A percentile compares a stretch with the other conserved stretches of the same genome.
phyloP scores from a whole-genome alignment of 139 green algal species.

The Coccomyxa sp. region DNA sequence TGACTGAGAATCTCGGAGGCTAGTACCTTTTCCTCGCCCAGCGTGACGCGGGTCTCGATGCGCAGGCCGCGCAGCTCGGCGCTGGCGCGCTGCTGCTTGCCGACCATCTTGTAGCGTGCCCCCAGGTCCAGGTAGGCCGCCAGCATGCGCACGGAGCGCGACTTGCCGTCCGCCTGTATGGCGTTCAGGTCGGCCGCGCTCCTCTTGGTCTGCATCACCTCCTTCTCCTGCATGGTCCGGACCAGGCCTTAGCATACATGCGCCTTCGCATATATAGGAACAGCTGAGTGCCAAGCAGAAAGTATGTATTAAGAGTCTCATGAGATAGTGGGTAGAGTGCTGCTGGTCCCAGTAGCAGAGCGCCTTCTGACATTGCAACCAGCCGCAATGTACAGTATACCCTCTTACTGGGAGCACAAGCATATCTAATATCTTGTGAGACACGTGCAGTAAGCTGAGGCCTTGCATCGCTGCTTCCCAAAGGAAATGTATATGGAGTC shows the following conservation, averaged over 20 bases:
- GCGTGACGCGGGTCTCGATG: conserved; percentile 26
- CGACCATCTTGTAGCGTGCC: conserved; percentile 20
- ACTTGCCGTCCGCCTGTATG: neutral
- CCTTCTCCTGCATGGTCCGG: neutral
- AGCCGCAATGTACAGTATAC: no score
- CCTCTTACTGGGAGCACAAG: no score
- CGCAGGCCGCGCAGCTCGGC: conserved; percentile 42
- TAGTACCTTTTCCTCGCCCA: neutral
- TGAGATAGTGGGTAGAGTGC: neutral
- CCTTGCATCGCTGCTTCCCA: no score
- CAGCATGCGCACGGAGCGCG: conserved; percentile 37
- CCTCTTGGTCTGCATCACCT: neutral
- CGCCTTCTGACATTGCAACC: no score
- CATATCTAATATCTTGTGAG: no score
- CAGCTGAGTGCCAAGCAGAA: neutral
- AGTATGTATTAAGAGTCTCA: neutral
- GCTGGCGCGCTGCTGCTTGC: conserved; percentile 11
- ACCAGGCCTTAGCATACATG: neutral
- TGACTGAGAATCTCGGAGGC: no score
- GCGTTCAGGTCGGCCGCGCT: neutral
- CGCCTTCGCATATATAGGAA: neutral
- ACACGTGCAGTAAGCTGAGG: no score
- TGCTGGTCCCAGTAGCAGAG: no score
- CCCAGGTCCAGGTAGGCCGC: conserved; percentile 36
- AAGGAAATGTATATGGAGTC: no score